phyloP scores from a whole-genome alignment of 257 asterid species.

The Solanum phureja region DNA sequence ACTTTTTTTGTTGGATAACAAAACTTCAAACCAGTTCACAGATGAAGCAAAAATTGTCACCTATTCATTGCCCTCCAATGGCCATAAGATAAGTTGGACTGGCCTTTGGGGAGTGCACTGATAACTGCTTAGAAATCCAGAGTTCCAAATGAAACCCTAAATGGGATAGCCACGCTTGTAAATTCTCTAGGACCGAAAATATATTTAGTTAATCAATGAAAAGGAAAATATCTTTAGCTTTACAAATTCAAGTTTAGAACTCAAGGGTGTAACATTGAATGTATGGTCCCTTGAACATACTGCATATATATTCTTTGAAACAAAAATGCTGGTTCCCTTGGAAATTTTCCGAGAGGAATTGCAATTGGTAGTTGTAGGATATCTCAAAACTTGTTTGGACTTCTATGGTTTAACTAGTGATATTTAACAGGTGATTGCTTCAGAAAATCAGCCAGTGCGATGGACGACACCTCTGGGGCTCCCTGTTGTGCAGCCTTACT shows the following conservation, averaged over 20 bases:
- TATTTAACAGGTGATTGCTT: slow-evolving; percentile 63
- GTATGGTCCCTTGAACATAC: not conserved
- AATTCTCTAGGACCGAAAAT: not conserved
- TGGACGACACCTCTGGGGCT: slow-evolving; percentile 99
- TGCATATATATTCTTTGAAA: not conserved
- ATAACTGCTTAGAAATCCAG: not conserved
- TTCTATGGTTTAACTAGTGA: not conserved
- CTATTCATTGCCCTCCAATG: not conserved
- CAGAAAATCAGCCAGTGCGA: slow-evolving; percentile 74
- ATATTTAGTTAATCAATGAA: not conserved
- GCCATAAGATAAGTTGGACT: not conserved
- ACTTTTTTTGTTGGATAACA: not conserved
- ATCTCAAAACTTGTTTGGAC: not conserved
- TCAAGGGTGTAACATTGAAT: not conserved
- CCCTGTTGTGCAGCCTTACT: slow-evolving; percentile 95
- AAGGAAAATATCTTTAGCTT: not conserved
- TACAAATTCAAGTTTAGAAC: not conserved
- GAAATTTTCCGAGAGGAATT: not conserved
- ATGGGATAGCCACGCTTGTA: not conserved
- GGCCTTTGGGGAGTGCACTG: not conserved
- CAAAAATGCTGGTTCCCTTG: not conserved
- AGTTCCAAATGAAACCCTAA: not conserved
- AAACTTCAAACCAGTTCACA: not conserved
- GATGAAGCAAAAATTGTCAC: not conserved
- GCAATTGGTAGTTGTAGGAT: not conserved